Conservation (phyloP, 1,139 yeast species). For the Pichia sp. region DNA sequence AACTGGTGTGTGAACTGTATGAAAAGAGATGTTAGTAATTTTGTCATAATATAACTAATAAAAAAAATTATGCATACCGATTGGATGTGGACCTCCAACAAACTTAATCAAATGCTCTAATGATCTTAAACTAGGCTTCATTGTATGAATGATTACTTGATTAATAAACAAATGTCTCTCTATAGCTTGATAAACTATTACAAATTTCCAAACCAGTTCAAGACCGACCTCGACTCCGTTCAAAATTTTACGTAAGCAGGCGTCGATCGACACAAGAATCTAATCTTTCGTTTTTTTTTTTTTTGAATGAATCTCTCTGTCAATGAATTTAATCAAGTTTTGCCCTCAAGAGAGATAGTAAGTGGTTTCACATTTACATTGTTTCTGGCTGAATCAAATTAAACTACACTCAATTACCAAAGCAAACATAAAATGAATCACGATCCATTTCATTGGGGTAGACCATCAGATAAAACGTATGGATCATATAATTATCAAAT, state of each 20-base stretch:
- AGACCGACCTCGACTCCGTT: slow-evolving; percentile 5
- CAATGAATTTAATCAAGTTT: slow-evolving; percentile 1
- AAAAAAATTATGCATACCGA: slow-evolving; percentile 19
- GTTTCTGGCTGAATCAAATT: too few relatives aligned
- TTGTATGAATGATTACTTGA: slow-evolving; percentile 12
- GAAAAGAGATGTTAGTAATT: background rate
- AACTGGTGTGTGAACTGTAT: slow-evolving; percentile 14
- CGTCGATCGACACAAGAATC: background rate
- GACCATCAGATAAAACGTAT: slow-evolving; percentile 76
- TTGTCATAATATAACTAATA: background rate
- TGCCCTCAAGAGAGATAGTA: slow-evolving; percentile 8
- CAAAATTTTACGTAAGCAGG: background rate
- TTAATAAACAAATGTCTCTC: background rate
- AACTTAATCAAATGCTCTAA: slow-evolving; percentile 50
- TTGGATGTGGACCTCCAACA: slow-evolving; percentile 45
- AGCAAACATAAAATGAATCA: slow-evolving; percentile 61
- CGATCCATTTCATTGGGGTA: slow-evolving; percentile 94
- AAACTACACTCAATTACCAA: too few relatives aligned
- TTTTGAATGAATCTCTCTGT: background rate
- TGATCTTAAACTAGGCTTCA: slow-evolving; percentile 30
- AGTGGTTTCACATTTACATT: too few relatives aligned
- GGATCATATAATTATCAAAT: slow-evolving; percentile 72
- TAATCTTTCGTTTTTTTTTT: background rate
- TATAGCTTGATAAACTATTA: background rate
- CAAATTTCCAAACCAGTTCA: background rate